phyloP scores from a whole-genome alignment of 805 yeast species.

The Wickerhamiella occidentalis region DNA sequence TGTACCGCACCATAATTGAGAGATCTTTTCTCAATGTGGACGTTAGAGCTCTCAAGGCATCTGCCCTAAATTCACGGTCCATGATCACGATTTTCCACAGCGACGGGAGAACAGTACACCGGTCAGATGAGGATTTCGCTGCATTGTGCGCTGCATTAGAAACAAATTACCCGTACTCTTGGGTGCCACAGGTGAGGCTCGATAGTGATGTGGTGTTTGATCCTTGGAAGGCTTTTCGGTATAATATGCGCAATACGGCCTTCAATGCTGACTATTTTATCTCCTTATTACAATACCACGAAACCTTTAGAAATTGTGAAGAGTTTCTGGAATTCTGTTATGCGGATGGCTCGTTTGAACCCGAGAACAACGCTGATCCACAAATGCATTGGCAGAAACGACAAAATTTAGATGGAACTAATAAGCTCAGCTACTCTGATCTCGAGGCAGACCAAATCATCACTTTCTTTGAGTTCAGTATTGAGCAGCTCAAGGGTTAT shows the following conservation, averaged over 20 bases:
- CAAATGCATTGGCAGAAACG: slow-evolving; percentile 15
- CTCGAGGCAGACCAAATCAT: slow-evolving; percentile 10
- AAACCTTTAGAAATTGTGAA: slow-evolving; percentile 29
- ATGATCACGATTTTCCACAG: slow-evolving; percentile 13
- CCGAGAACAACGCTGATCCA: slow-evolving; percentile 26
- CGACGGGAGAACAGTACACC: slow-evolving; percentile 21
- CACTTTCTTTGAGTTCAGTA: slow-evolving; percentile 13
- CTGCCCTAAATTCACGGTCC: slow-evolving; percentile 5
- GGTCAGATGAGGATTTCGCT: slow-evolving; percentile 27
- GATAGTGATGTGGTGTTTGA: slow-evolving; percentile 25
- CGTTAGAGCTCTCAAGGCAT: slow-evolving; percentile 7
- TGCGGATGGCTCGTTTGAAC: slow-evolving; percentile 22
- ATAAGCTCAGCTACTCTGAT: slow-evolving; percentile 17
- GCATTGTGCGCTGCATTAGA: slow-evolving; percentile 27
- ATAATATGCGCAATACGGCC: slow-evolving; percentile 32
- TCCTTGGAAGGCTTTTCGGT: slow-evolving; percentile 24
- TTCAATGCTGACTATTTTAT: slow-evolving; percentile 38
- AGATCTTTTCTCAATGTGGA: slow-evolving; percentile 19
- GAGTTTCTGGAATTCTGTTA: slow-evolving; percentile 34
- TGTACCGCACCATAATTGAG: slow-evolving; percentile 8
- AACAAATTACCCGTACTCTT: slow-evolving; percentile 28
- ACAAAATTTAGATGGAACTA: slow-evolving; percentile 17
- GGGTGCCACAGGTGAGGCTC: slow-evolving; percentile 28
- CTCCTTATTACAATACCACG: slow-evolving; percentile 31
- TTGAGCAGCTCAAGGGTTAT: slow-evolving; percentile 13